Conservation (phyloP, 352 stramenopile species). For the Phytophthora rubi region DNA sequence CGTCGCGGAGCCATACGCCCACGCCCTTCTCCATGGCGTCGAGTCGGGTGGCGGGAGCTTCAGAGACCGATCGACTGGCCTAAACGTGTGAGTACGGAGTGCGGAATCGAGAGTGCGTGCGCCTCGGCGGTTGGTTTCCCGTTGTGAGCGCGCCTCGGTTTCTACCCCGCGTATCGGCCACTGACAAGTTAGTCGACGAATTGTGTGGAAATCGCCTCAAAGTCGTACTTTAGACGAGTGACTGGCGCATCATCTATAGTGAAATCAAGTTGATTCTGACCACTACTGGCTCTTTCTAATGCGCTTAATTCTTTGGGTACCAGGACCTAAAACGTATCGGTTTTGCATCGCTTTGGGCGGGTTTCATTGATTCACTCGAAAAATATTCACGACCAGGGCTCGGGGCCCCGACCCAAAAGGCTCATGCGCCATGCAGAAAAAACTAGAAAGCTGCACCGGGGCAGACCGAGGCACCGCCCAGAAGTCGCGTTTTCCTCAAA, state of each 20-base stretch:
- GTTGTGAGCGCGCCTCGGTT: constrained; percentile 24
- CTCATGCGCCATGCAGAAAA: constrained; percentile 12
- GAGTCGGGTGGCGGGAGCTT: neutral
- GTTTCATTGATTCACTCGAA: neutral
- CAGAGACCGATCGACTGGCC: neutral
- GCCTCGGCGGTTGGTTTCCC: constrained; percentile 29
- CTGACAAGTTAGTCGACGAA: constrained; percentile 14
- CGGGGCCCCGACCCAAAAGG: neutral
- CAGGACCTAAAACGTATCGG: constrained; percentile 15
- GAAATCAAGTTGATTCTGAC: constrained; percentile 17
- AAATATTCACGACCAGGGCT: neutral
- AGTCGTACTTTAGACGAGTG: neutral
- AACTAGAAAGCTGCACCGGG: neutral
- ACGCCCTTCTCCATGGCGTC: constrained; percentile 82
- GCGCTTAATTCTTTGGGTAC: constrained; percentile 25
- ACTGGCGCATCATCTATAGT: constrained; percentile 3
- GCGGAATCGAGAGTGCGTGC: constrained; percentile 28
- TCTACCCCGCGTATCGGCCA: constrained; percentile 24
- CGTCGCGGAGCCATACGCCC: constrained; percentile 76
- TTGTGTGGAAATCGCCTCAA: constrained; percentile 9
- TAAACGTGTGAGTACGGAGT: neutral
- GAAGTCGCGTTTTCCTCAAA: neutral
- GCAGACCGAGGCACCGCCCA: neutral
- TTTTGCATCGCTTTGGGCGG: neutral
- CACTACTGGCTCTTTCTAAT: constrained; percentile 26